A percentile compares a stretch with the other conserved stretches of the same genome.
Conservation (phyloP, 257 asterid species). For the Catharanthus roseus region DNA sequence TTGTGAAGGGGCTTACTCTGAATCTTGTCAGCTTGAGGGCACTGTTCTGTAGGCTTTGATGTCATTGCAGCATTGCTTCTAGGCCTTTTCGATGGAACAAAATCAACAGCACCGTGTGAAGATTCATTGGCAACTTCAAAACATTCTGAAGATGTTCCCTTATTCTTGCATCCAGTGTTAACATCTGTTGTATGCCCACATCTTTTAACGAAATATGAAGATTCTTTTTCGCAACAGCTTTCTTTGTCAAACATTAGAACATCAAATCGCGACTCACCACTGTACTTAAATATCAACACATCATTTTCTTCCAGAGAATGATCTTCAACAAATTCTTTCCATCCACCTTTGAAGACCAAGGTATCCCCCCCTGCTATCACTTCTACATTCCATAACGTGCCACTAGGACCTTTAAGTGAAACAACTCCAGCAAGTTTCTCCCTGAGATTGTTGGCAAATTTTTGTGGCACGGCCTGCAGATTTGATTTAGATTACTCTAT, state of each 20-base stretch:
- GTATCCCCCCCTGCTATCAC: slow-evolving; percentile 11
- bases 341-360: slow-evolving; percentile 24
- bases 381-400: slow-evolving; percentile 25
- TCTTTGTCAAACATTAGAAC: slow-evolving; percentile 25
- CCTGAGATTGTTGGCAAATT: slow-evolving; percentile 25
- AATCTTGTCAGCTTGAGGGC: too few relatives aligned
- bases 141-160: slow-evolving; percentile 7
- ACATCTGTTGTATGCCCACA: slow-evolving; percentile 18
- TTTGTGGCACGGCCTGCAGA: slow-evolving; percentile 32
- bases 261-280: slow-evolving; percentile 24
- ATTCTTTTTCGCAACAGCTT: slow-evolving; percentile 33
- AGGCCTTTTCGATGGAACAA: background rate
- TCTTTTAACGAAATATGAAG: slow-evolving; percentile 31
- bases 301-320: slow-evolving; percentile 31
- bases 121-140: slow-evolving; percentile 9
- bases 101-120: background rate
- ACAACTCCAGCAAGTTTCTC: slow-evolving; percentile 26
- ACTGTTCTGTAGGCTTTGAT: background rate
- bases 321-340: slow-evolving; percentile 33
- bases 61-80: slow-evolving; percentile 2
- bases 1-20: slow-evolving; percentile 5
- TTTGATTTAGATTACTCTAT: background rate
- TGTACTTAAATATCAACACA: slow-evolving; percentile 20
- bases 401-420: slow-evolving; percentile 35
- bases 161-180: slow-evolving; percentile 10